Evolutionary conservation across 2,329 filamentous ascomycete genomes (phyloP).

Genomic region (Elsinoe necatrix): DNA sequence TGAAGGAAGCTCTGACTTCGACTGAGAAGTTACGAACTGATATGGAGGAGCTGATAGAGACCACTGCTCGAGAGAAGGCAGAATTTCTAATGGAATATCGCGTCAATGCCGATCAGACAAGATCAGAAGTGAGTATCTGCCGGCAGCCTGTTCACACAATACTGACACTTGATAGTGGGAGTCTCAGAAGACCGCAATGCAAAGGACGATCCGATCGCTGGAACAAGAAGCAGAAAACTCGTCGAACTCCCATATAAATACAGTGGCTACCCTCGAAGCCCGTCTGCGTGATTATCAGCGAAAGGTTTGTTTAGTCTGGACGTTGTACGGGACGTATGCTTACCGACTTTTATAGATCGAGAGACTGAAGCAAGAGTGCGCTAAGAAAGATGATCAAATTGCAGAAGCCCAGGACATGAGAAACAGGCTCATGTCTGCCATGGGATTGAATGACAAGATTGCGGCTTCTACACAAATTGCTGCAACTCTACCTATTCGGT

Average conservation of each 20-base stretch:
- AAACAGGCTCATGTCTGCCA: slow-evolving; percentile 30
- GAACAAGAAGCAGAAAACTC: neutral
- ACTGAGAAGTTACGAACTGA: slow-evolving; percentile 17
- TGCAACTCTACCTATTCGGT: slow-evolving; percentile 16
- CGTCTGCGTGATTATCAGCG: neutral
- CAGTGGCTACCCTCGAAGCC: neutral
- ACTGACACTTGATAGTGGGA: neutral
- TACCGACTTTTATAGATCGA: slow-evolving; percentile 21
- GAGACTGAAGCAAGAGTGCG: slow-evolving; percentile 26
- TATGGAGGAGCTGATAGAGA: slow-evolving; percentile 4
- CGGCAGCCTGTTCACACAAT: neutral
- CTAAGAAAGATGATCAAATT: slow-evolving; percentile 31
- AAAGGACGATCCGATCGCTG: neutral
- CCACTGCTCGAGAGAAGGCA: neutral
- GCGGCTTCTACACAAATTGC: neutral
- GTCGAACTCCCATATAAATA: neutral
- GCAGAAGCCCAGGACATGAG: slow-evolving; percentile 33
- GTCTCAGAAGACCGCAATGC: neutral
- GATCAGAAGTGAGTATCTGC: neutral
- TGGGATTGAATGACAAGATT: slow-evolving; percentile 24
- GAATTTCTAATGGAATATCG: slow-evolving; percentile 6
- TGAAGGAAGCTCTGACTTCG: neutral
- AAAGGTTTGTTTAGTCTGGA: neutral
- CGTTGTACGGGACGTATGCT: neutral
- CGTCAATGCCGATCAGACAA: neutral